These are phyloP conservation scores for Nicotiana paniculata DNA, from an alignment of 257 asterid species.

Conservation along the genomic window DNA sequence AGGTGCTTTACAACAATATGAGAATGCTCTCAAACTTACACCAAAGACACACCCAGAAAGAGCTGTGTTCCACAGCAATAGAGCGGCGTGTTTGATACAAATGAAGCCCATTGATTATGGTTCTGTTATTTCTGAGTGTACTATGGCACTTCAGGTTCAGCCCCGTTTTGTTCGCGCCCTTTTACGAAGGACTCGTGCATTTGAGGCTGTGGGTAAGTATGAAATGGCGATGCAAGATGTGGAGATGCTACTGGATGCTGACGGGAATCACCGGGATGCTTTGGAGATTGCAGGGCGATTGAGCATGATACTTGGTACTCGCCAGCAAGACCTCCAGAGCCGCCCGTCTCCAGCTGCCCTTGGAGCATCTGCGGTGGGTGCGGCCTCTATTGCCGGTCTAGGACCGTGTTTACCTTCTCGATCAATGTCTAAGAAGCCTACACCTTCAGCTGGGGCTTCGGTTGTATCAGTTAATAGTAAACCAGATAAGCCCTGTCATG, in stretches of 20 bases:
- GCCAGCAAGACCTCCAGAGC: slow-evolving; percentile 90
- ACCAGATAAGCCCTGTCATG: slow-evolving; percentile 49
- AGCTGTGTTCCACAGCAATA: slow-evolving; percentile 84
- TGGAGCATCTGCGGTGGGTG: slow-evolving; percentile 95
- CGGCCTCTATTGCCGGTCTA: slow-evolving; percentile 86
- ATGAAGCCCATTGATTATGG: slow-evolving; percentile 80
- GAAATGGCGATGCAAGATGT: slow-evolving; percentile 82
- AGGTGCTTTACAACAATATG: slow-evolving; percentile 72
- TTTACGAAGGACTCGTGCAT: slow-evolving; percentile 77
- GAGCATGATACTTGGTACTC: slow-evolving; percentile 52
- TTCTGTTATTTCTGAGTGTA: slow-evolving; percentile 69
- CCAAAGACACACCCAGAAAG: slow-evolving; percentile 78
- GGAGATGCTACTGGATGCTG: slow-evolving; percentile 44
- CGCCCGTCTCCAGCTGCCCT: slow-evolving; percentile 98
- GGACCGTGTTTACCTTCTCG: slow-evolving; percentile 91
- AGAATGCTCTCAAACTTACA: slow-evolving; percentile 64
- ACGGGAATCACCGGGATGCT: slow-evolving; percentile 60
- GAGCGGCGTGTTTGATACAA: slow-evolving; percentile 96
- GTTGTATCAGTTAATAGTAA: slow-evolving; percentile 33
- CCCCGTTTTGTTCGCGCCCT: slow-evolving; percentile 61
- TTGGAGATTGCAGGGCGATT: slow-evolving; percentile 62
- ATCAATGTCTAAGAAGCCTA: slow-evolving; percentile 58
- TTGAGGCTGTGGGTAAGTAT: slow-evolving; percentile 62
- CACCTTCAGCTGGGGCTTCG: slow-evolving; percentile 20
- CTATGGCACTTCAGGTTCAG: slow-evolving; percentile 71